Base-by-base conservation (phyloP, 129 eudicot genomes). In the Cynara cardunculus region DNA sequence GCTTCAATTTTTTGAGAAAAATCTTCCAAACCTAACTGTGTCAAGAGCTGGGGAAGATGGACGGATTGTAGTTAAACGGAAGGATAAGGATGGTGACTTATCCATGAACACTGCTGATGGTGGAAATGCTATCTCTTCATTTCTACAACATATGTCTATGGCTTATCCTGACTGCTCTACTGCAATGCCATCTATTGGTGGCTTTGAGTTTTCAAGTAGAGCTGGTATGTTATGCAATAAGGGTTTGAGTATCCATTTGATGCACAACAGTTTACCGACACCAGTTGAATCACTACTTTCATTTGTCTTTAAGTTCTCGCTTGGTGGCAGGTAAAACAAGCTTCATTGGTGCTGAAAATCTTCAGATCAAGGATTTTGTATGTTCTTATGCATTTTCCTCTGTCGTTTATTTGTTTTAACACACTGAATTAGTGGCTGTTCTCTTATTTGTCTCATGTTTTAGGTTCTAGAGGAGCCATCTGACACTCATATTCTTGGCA, bases 281-380 rank as follows among this genome's bases (percentile, higher is more conserved):
- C 24, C 25, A 3, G 35, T 44, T 59, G 61, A 21, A 68, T 74
- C 19, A 27, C 56, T 85, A 74, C 53, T 78, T 69, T 13, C 53
- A 25, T 39, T 44, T 81, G 72, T 67, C 14, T 27, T 25, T 39
- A 31, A 77, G 25, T 65, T 35, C 6, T 59, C 3, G 74, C 25
- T 75, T 80, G 41, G 34, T 84, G 80, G 84, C 97, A 88, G 96
- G 85, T 78, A 92, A 84, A 79, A 72, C 90, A 30, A 81, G 90
- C 78, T 31, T 83, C 81, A 79, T 85, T 76, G 94, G 87, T 56
- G 87, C 86, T 79, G 94, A 92, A 59, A 88, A 85, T 82, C 87
- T 92, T 78, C 87, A 92, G 84, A 88, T 89, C 41, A 85, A 86
- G 71, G 89, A 90, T 70, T 88, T 85, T 83, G 97, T 94, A 90